phyloP scores from a whole-genome alignment of 768 basidiomycete genomes.

The Sporobolomyces pararoseus region DNA sequence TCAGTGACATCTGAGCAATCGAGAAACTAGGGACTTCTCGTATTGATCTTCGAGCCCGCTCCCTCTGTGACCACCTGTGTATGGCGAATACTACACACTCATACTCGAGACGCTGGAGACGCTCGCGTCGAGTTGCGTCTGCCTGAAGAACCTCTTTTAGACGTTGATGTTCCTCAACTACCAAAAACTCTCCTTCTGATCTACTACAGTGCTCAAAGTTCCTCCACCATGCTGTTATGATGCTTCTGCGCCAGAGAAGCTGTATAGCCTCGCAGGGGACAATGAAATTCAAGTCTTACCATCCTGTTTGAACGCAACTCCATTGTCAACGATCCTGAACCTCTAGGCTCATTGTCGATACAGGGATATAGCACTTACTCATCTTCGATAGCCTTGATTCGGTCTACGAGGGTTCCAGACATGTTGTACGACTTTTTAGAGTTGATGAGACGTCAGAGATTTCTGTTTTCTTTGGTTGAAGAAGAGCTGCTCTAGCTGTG shows the following conservation, averaged over 20 bases:
- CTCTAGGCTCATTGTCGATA: neutral
- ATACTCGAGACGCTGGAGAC: no score
- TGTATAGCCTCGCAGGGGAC: neutral
- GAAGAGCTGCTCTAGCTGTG: no score
- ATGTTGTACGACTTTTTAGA: constrained; percentile 7
- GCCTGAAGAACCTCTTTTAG: no score
- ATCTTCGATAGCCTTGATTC: constrained; percentile 74
- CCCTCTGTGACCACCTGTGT: no score
- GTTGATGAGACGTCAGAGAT: neutral
- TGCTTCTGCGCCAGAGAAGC: no score
- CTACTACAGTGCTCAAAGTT: neutral
- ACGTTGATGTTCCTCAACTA: constrained; percentile 24
- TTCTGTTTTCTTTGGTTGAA: neutral
- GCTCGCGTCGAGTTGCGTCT: no score
- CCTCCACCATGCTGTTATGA: neutral
- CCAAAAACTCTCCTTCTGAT: neutral
- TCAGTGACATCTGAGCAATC: neutral
- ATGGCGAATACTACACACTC: no score
- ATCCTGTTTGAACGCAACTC: neutral
- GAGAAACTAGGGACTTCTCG: no score
- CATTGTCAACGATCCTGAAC: neutral
- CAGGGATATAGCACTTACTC: constrained; percentile 58
- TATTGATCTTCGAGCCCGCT: neutral
- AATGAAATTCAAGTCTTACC: neutral
- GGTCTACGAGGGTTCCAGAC: constrained; percentile 37